Evolutionary conservation across 441 rosid species (phyloP), one percentile per base, ranked within the genome.

Genomic region (Populus tomentosa): DNA sequence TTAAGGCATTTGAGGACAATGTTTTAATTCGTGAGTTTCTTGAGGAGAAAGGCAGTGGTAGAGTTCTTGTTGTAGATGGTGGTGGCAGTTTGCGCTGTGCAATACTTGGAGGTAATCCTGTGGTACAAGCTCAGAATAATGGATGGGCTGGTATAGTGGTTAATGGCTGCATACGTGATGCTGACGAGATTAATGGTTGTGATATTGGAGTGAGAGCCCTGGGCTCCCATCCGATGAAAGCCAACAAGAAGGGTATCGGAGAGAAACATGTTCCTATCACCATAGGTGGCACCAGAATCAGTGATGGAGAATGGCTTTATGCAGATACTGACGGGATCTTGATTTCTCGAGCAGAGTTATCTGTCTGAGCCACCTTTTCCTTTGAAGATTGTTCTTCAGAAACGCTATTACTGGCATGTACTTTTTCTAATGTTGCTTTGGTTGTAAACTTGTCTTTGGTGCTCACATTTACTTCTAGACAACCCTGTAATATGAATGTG

Each of bases 91-190:
- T 87, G 80, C 79, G 98, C 26, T 93, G 98, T 42, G 97, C 98
- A 0, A 92, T 93, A 72, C 86, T 95, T 1, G 98, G 99, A 70
- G 98, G 98, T 66, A 95, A 95, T 61, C 97, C 97, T 9, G 97
- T 93, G 18, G 99, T 92, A 26, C 97, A 92, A 82, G 98, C 99
- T 30, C 98, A 92, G 84, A 95, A 95, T 69, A 95, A 95, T 32
- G 98, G 97, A 33, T 95, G 99, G 98, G 93, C 98, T 0, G 98
- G 98, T 32, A 90, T 95, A n/a, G 84, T 95, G 70, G 98, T 95
- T 28, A 90, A 95, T 38, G 98, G 99, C 40, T 95, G 99, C 69
- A 83, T 95, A 38, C 87, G 99, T 75, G 98, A 95, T 74, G 98
- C 88, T 0, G 99, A 95, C 69, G 99, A 95, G 87, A 95, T 95